These are phyloP conservation scores for Taphrina wiesneri DNA, from an alignment of 1,139 yeast species.

Conservation along the genomic window DNA sequence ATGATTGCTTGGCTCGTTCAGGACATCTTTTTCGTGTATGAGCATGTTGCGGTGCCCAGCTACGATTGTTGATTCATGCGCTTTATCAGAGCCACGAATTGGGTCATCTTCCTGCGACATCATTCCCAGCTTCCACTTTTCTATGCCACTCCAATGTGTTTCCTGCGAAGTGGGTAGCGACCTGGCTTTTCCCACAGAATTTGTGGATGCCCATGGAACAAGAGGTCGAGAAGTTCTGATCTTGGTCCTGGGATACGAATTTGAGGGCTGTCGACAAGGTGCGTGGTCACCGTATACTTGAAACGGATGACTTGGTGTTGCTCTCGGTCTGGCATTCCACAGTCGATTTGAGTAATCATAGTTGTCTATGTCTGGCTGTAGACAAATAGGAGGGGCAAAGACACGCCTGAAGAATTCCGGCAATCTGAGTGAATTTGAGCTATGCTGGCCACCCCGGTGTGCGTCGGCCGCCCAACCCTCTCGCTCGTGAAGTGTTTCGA, in stretches of 20 bases:
- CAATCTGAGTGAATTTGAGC: conserved; percentile 7
- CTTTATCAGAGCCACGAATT: too few species aligned
- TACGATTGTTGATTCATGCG: too few species aligned
- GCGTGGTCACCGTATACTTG: too few species aligned
- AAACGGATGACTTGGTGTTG: too few species aligned
- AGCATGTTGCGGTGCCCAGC: too few species aligned
- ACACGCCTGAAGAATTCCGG: conserved; percentile 26
- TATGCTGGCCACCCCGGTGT: not conserved
- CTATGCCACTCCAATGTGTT: not conserved
- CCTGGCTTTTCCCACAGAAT: not conserved
- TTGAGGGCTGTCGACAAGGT: not conserved
- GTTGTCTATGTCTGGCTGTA: conserved; percentile 6
- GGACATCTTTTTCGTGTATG: too few species aligned
- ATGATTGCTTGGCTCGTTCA: too few species aligned
- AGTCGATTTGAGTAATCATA: not conserved
- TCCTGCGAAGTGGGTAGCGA: not conserved
- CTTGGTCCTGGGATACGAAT: not conserved
- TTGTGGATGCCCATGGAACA: not conserved
- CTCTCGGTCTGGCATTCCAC: not conserved
- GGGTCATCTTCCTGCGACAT: too few species aligned
- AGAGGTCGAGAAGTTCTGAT: not conserved
- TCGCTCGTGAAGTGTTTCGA: too few species aligned
- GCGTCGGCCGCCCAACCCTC: too few species aligned
- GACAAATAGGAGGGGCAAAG: conserved; percentile 28
- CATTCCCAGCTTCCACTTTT: too few species aligned